These are phyloP conservation scores for Hsuehochloa calcarea DNA, from an alignment of 176 grass and related monocot genomes.

Conservation along the genomic window DNA sequence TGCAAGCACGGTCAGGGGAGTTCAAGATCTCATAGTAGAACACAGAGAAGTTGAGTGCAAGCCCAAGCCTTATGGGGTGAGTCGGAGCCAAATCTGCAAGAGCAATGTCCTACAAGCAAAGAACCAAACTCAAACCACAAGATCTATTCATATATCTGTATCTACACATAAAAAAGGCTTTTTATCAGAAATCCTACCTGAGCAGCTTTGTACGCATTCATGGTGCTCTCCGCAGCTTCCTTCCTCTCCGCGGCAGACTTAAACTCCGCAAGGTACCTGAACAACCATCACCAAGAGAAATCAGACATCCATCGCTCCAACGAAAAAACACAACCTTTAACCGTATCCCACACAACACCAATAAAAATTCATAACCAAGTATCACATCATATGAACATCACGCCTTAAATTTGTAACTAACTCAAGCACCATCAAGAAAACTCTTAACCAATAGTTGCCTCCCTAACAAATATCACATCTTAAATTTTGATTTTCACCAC, in stretches of 20 bases:
- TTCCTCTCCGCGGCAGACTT: conserved; percentile 69
- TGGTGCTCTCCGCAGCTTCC: conserved; percentile 76
- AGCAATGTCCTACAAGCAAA: conserved; percentile 64
- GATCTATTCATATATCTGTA: background rate
- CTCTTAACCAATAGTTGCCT: background rate
- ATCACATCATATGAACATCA: background rate
- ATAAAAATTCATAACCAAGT: background rate
- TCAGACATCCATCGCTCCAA: background rate
- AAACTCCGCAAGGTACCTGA: conserved; percentile 81
- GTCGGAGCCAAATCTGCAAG: conserved; percentile 70
- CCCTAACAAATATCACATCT: conserved; percentile 24
- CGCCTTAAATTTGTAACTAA: background rate
- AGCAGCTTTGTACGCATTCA: conserved; percentile 82
- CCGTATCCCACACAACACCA: background rate
- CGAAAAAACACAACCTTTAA: background rate
- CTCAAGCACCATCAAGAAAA: background rate
- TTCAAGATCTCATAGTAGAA: conserved; percentile 94
- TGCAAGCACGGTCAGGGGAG: conserved; percentile 79
- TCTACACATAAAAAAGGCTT: background rate
- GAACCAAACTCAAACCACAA: background rate
- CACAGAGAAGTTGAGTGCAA: conserved; percentile 90
- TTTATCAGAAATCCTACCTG: conserved; percentile 41
- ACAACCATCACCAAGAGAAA: conserved; percentile 9
- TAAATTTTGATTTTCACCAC: background rate
- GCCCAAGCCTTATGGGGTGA: conserved; percentile 87